These are phyloP conservation scores for Collybia mongolica DNA, from an alignment of 768 basidiomycete genomes.

Conservation along the genomic window DNA sequence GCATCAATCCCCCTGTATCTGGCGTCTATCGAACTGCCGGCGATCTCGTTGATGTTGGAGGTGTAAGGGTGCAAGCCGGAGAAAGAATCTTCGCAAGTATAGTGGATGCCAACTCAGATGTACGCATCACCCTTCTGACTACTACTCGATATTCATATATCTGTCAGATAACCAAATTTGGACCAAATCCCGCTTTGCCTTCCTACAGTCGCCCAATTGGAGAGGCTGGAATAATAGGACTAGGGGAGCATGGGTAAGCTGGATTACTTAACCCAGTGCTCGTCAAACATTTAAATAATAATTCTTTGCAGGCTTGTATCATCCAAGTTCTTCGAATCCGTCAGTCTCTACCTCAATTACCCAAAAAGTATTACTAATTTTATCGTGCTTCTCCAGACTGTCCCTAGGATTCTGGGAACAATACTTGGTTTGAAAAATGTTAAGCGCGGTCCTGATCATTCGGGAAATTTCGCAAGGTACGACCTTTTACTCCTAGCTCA, in stretches of 20 bases:
- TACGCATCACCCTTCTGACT: constrained; percentile 18
- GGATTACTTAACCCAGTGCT: constrained; percentile 6
- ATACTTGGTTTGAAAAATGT: constrained; percentile 46
- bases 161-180: constrained; percentile 22
- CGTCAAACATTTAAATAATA: not conserved
- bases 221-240: constrained; percentile 27
- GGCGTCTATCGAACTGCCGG: constrained; percentile 38
- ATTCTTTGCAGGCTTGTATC: constrained; percentile 25
- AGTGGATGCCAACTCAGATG: constrained; percentile 37
- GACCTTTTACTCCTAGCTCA: constrained; percentile 1
- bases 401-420: constrained; percentile 38
- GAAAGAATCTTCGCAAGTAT: constrained; percentile 35
- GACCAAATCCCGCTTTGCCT: constrained; percentile 15
- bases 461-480: constrained; percentile 39
- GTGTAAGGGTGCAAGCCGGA: constrained; percentile 22
- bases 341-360: constrained; percentile 14
- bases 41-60: constrained; percentile 23
- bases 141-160: not conserved
- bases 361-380: not conserved
- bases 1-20: constrained; percentile 35
- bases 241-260: constrained; percentile 27
- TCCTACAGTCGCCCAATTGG: constrained; percentile 20
- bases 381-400: constrained; percentile 29
- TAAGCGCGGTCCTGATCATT: constrained; percentile 31
- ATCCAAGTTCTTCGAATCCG: constrained; percentile 37